A percentile compares a stretch with the other conserved stretches of the same genome.
Conservation (phyloP, 225 moss, liverwort and hornwort species). For the Takakia lepidozioides region DNA sequence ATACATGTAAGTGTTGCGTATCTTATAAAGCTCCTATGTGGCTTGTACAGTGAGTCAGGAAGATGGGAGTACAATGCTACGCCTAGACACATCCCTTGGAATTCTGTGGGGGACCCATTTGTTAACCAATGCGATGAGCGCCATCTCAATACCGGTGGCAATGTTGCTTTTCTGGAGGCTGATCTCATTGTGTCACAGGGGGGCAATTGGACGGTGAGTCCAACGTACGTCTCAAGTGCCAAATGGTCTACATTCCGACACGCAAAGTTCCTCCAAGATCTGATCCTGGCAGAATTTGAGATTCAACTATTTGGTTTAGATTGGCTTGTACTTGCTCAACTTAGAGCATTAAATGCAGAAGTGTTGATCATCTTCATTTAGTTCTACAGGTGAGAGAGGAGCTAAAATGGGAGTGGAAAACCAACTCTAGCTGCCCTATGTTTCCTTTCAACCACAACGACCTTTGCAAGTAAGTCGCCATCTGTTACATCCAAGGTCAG, state of each 20-base stretch:
- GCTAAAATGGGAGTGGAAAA: constrained; percentile 13
- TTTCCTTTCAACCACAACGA: constrained; percentile 5
- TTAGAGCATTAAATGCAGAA: no score
- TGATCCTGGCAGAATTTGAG: no score
- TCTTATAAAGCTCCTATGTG: no score
- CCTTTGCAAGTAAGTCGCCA: constrained; percentile 8
- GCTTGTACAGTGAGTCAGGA: constrained; percentile 9
- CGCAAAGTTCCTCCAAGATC: no score
- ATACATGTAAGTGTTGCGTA: no score
- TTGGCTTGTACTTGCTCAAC: no score
- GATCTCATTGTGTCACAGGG: constrained; percentile 6
- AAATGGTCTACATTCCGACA: no score
- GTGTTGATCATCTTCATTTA: no score
- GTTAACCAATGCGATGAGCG: constrained; percentile 10
- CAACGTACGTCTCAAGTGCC: no score
- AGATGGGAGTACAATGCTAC: constrained; percentile 5
- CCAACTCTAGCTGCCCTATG: constrained; percentile 10
- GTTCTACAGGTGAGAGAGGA: constrained; percentile 11
- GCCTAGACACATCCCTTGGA: constrained; percentile 5
- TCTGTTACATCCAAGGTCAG: no score
- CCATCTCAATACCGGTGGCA: neutral
- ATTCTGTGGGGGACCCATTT: constrained; percentile 10
- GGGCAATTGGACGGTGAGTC: constrained; percentile 9
- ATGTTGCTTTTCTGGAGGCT: constrained; percentile 6
- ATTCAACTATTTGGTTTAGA: no score